Base-by-base conservation (phyloP, 2,329 filamentous ascomycete species). In the Fusarium nygamai region DNA sequence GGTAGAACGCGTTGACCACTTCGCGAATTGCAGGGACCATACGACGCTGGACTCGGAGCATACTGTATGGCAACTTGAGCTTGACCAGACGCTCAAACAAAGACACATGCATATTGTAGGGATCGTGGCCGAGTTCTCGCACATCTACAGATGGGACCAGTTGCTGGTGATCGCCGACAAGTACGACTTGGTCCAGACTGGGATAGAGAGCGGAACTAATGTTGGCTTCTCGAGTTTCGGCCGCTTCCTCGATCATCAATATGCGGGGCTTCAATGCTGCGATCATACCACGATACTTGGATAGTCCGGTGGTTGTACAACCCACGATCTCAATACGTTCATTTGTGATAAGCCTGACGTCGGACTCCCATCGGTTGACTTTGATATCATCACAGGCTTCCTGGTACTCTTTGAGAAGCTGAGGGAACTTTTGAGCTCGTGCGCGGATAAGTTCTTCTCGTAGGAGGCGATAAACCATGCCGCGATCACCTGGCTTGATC, bases 151-250 rank as follows among this genome's bases (percentile, higher is more conserved):
- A 89, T 0, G 92, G 94, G 16, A 91, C 89, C 5, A 97, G 85
- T 78, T 97, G 94, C 80, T 94, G 89, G 75, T 97, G 94, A 78
- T 97, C 94, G 2, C 94, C 94, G 1, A 97, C 85, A 1, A 90
- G 82, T 9, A 90, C 84, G 1, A 90, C 81, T 63, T 90, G 88
- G 53, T 90, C 84, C 5, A 90, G 78, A 3, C 84, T 86, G 6
- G 84, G 84, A 43, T 88, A 87, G 13, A 89, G 76, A 0, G 87
- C 87, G 1, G 88, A 87, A 2, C 85, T 81, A 43, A 90, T 86
- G 57, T 87, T 88, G 12, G 90, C 89, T 78, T 94, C 92, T 11
- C 91, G 87, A 0, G 92, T 93, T 79, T 97, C 93, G 0, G 93
- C 94, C 1, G 93, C 92, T 83, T 96, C 92, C 84, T 96, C 93